Percentiles rank a stretch among this genome's conserved stretches.
Evolutionary conservation across 768 basidiomycete species (phyloP).

Genomic region (Vishniacozyma victoriae): DNA sequence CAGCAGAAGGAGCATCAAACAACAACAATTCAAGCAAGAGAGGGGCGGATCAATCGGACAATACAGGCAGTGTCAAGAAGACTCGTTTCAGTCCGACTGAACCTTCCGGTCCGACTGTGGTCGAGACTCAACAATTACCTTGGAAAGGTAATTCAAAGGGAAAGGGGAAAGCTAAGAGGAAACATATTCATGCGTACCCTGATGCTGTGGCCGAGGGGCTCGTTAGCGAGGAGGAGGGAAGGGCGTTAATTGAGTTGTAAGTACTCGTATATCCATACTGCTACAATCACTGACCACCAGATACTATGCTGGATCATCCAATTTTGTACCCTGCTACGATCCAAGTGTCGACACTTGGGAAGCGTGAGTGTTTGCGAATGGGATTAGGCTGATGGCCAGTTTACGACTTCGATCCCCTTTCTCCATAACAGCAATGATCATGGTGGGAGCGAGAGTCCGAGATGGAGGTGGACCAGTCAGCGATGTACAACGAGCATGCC

Average conservation of each 20-base stretch:
- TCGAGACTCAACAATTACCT: conserved; percentile 28
- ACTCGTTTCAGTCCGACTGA: conserved; percentile 18
- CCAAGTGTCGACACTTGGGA: conserved; percentile 76
- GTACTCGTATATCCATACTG: conserved; percentile 25
- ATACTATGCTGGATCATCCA: conserved; percentile 88
- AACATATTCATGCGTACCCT: conserved; percentile 58
- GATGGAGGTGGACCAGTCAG: conserved; percentile 80
- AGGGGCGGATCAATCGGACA: not conserved
- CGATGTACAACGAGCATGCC: conserved; percentile 64
- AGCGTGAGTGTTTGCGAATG: conserved; percentile 41
- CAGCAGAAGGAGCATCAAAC: conserved; percentile 1
- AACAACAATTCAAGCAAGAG: not conserved
- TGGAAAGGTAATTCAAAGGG: conserved; percentile 11
- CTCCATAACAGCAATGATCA: conserved; percentile 85
- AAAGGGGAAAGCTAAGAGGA: conserved; percentile 19
- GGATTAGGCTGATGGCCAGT: conserved; percentile 10
- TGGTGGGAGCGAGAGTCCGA: conserved; percentile 83
- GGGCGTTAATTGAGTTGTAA: conserved; percentile 78
- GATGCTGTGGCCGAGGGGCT: conserved; percentile 83
- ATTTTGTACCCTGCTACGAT: conserved; percentile 84
- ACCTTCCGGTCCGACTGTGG: conserved; percentile 20
- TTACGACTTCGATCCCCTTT: conserved; percentile 86
- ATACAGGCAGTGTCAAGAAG: conserved; percentile 22
- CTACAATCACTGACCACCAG: conserved; percentile 49
- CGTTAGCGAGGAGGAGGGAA: conserved; percentile 74